These are phyloP conservation scores for Triticum timopheevii DNA, from an alignment of 176 grass and related monocot species.

Conservation along the genomic window DNA sequence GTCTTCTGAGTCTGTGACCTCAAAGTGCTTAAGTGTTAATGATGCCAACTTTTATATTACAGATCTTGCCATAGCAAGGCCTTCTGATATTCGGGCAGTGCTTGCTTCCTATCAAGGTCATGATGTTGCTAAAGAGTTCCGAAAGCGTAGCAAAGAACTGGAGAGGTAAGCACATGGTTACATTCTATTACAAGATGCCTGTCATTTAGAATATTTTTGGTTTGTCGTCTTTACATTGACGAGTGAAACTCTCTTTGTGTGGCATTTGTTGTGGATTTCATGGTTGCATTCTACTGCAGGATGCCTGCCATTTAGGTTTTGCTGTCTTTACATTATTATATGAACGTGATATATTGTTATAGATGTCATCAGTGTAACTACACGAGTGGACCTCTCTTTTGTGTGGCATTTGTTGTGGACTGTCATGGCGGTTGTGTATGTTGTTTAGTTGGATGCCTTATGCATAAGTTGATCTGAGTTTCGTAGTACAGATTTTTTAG, in stretches of 20 bases:
- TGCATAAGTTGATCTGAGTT: neutral
- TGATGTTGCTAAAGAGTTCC: slow-evolving; percentile 79
- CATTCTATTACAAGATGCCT: neutral
- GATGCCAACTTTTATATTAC: slow-evolving; percentile 18
- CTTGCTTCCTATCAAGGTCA: slow-evolving; percentile 78
- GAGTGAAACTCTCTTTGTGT: neutral
- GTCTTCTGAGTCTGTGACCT: neutral
- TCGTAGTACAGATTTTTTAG: neutral
- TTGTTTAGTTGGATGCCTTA: neutral
- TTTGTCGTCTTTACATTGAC: neutral
- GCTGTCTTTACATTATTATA: neutral
- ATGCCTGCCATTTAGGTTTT: neutral
- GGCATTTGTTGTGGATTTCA: too few species aligned
- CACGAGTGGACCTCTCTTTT: slow-evolving; percentile 7
- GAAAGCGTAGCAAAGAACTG: slow-evolving; percentile 77
- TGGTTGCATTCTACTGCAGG: neutral
- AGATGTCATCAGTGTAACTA: neutral
- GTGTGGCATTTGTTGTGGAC: neutral
- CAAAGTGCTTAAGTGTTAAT: slow-evolving; percentile 18
- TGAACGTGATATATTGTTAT: slow-evolving; percentile 21
- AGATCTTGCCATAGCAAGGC: slow-evolving; percentile 74
- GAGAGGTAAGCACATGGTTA: slow-evolving; percentile 48
- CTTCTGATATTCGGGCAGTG: slow-evolving; percentile 66
- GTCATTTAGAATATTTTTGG: neutral
- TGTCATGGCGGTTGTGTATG: neutral